Evolutionary conservation across 129 eudicot genomes (phyloP).

Genomic region (Escallonia herrerae): DNA sequence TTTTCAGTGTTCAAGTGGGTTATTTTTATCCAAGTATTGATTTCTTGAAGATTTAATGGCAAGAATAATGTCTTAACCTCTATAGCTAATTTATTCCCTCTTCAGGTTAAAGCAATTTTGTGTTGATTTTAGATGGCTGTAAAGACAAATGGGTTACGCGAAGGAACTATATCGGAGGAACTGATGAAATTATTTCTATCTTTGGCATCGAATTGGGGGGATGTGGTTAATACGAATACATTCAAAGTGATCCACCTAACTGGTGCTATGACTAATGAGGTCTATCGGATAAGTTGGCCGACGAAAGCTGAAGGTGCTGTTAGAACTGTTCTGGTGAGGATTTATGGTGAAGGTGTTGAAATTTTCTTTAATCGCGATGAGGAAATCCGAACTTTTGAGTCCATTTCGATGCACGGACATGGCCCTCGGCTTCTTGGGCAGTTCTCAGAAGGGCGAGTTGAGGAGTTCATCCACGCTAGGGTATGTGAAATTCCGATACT

Average conservation of each 20-base stretch:
- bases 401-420: conserved; percentile 51
- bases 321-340: conserved; percentile 29
- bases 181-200: conserved; percentile 21
- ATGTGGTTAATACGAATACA: conserved; percentile 13
- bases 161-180: conserved; percentile 31
- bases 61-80: too few relatives aligned
- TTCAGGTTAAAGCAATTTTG: too few relatives aligned
- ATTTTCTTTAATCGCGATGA: conserved; percentile 64
- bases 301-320: background rate
- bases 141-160: conserved; percentile 24
- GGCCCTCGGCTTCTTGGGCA: conserved; percentile 75
- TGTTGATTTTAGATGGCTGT: conserved; percentile 43
- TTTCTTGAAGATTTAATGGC: too few relatives aligned
- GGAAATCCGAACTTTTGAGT: conserved; percentile 67
- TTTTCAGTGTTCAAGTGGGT: too few relatives aligned
- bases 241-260: conserved; percentile 28
- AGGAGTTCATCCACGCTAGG: conserved; percentile 93
- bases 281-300: conserved; percentile 34
- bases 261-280: conserved; percentile 45
- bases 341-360: conserved; percentile 43
- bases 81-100: too few relatives aligned
- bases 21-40: too few relatives aligned
- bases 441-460: conserved; percentile 64
- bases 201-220: conserved; percentile 47
- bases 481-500: conserved; percentile 25